These are phyloP conservation scores for Hypholoma fasciculare DNA, from an alignment of 768 basidiomycete genomes.

Conservation along the genomic window DNA sequence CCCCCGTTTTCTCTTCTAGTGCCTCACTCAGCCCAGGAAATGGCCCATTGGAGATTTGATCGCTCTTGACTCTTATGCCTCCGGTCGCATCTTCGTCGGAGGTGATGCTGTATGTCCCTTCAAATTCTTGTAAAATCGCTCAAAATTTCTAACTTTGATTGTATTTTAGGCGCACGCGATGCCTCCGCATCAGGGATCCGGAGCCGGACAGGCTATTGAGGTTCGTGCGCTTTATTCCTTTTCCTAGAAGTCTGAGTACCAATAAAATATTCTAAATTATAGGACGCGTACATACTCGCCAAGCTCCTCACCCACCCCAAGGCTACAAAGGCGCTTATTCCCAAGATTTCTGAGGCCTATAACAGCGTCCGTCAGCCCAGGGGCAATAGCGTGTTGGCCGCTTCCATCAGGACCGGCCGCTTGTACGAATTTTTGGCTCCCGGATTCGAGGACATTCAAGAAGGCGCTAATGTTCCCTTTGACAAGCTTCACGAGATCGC, in stretches of 20 bases:
- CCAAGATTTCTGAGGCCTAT: background rate
- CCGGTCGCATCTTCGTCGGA: background rate
- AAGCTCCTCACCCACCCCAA: background rate
- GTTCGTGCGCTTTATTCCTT: background rate
- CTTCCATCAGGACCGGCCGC: background rate
- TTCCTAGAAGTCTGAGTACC: background rate
- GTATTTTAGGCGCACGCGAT: conserved; percentile 3
- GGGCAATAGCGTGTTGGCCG: background rate
- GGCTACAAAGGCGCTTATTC: background rate
- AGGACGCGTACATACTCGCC: conserved; percentile 6
- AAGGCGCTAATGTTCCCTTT: background rate
- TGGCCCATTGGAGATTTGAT: background rate
- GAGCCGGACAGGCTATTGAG: conserved; percentile 5
- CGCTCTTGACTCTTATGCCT: conserved; percentile 1
- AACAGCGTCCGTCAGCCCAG: background rate
- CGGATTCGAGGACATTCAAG: background rate
- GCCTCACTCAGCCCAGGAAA: background rate
- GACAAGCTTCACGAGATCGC: background rate
- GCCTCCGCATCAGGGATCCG: conserved; percentile 3
- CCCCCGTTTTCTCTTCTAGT: background rate
- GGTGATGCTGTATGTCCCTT: background rate
- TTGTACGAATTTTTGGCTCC: background rate
- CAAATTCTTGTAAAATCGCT: background rate
- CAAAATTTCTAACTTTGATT: background rate
- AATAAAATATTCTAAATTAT: background rate